Evolutionary conservation across 768 basidiomycete species (phyloP).

Genomic region (Stropharia rugosoannulata): DNA sequence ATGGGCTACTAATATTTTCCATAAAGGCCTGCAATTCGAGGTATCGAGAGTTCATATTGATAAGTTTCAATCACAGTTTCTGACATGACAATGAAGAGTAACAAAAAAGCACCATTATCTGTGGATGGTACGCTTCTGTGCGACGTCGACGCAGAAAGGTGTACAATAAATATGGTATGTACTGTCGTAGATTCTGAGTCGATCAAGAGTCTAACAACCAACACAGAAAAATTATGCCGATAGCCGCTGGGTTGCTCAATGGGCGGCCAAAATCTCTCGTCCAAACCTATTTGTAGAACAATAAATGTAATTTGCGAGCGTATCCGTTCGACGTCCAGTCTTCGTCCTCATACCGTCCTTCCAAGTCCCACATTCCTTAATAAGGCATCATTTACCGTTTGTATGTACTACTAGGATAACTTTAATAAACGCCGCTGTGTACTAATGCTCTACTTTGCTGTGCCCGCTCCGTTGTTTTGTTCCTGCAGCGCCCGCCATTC

Average conservation of each 20-base stretch:
- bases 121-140: slow-evolving; percentile 2
- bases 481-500: no score
- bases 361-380: no score
- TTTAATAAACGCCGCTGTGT: no score
- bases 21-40: not conserved
- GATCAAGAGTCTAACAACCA: not conserved
- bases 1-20: slow-evolving; percentile 7
- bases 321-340: no score
- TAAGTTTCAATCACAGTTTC: not conserved
- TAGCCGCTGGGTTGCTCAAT: slow-evolving; percentile 6
- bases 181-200: not conserved
- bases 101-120: slow-evolving; percentile 1
- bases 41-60: not conserved
- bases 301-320: no score
- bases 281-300: slow-evolving; percentile 1
- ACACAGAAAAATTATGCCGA: not conserved
- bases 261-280: slow-evolving; percentile 1
- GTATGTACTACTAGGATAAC: no score
- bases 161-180: slow-evolving; percentile 7
- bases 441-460: no score
- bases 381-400: no score
- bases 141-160: slow-evolving; percentile 6
- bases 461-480: no score
- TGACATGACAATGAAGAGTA: not conserved
- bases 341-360: no score